phyloP scores from a whole-genome alignment of 495 filamentous ascomycete genomes.

The Aspergillus nanangensis region DNA sequence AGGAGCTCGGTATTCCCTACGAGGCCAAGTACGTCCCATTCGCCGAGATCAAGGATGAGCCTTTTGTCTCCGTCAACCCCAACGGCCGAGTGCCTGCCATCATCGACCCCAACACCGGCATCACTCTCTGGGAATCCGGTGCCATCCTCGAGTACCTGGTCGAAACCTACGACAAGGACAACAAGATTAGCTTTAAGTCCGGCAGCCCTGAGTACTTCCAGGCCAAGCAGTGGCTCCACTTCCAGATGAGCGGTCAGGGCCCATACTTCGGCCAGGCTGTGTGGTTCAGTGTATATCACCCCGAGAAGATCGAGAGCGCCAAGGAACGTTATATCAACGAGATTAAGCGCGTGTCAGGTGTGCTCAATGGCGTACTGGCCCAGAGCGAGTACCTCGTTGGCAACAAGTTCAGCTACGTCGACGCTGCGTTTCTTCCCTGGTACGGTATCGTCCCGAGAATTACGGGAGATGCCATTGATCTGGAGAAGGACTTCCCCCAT shows the following conservation, averaged over 20 bases:
- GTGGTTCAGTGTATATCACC: constrained; percentile 53
- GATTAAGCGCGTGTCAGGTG: constrained; percentile 52
- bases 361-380: constrained; percentile 49
- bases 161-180: constrained; percentile 63
- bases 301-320: constrained; percentile 54
- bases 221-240: constrained; percentile 62
- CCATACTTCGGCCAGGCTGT: constrained; percentile 60
- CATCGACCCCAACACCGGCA: constrained; percentile 62
- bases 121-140: constrained; percentile 68
- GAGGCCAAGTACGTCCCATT: constrained; percentile 37
- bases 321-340: constrained; percentile 58
- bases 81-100: constrained; percentile 65
- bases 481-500: constrained; percentile 36
- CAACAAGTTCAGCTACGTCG: constrained; percentile 52
- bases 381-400: constrained; percentile 57
- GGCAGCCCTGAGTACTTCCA: constrained; percentile 45
- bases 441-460: constrained; percentile 14
- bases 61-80: constrained; percentile 58
- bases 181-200: constrained; percentile 51
- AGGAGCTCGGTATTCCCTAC: constrained; percentile 59
- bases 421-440: constrained; percentile 58
- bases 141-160: constrained; percentile 70
- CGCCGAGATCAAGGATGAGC: constrained; percentile 51
- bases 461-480: constrained; percentile 18
- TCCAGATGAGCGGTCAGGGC: constrained; percentile 65